Evolutionary conservation across 208 protist species (phyloP), one percentile per base, ranked within the genome.

Genomic region (Wallacemonas sp.): DNA sequence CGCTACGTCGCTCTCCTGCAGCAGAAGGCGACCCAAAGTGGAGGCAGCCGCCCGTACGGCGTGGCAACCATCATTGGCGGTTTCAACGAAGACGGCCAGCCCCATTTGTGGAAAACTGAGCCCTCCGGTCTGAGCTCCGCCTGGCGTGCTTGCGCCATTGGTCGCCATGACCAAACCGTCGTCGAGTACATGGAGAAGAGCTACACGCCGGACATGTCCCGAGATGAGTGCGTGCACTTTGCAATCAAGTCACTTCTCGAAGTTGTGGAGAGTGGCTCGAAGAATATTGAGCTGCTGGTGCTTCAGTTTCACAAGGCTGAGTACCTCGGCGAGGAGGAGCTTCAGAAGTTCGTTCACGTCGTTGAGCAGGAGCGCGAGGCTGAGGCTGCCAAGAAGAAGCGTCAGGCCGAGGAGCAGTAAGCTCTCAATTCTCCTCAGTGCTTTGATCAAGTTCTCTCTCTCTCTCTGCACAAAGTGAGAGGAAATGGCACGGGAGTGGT

Each of bases 151-250:
- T 79, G 77, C 17, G 88, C 85, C 19, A 93, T 91, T 68, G 98
- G 98, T 46, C 88, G 96, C 21, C 97, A 97, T 63, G 94, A 98
- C 45, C 98, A 99, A 79, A 98, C 96, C 14, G 97, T 99, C n/a
- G 84, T 97, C 47, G 98, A 99, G 77, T 99, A 96, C 81, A 95
- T 99, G 70, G 99, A 99, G 82, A 99, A 99, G 83, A 90, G 98
- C 77, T 99, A 99, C 80, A 87, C 86, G 62, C 88, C 96, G 14
- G 85, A 92, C 47, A 94, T 94, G 77, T 84, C 62, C 45, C 91
- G 97, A 26, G 80, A 98, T 21, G 91, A 93, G 44, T 94, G 94
- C 45, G 84, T 99, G 39, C 98, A 99, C 73, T 97, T 99, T 19
- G 98, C 98, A 9, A 93, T 99, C 69, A 96, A 93, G 67, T 88